phyloP scores from a whole-genome alignment of 2,329 filamentous ascomycete genomes.

The Esteya vermicola region DNA sequence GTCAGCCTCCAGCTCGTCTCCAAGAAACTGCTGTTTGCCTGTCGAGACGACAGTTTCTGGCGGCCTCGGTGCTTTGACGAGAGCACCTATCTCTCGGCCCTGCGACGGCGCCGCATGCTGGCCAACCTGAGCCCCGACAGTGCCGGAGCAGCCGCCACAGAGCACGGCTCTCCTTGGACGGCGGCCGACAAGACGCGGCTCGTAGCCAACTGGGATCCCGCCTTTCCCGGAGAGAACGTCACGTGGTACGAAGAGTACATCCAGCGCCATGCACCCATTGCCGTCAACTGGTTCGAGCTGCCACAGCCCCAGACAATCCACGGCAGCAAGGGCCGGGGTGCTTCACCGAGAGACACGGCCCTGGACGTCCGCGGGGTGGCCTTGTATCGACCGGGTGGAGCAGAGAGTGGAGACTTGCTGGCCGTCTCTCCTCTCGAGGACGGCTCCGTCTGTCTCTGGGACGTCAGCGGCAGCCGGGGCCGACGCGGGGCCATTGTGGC shows the following conservation, averaged over 20 bases:
- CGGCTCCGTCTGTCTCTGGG: constrained; percentile 79
- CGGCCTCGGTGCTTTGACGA: constrained; percentile 57
- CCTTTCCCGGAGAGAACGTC: constrained; percentile 54
- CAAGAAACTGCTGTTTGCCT: constrained; percentile 48
- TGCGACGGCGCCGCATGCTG: constrained; percentile 16
- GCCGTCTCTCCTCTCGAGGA: constrained; percentile 72
- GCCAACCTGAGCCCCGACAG: constrained; percentile 19
- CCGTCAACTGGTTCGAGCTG: constrained; percentile 62
- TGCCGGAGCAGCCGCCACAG: too few relatives aligned
- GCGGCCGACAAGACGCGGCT: constrained; percentile 43
- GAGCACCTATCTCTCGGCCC: constrained; percentile 50
- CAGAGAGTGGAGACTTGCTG: constrained; percentile 35
- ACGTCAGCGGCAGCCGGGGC: constrained; percentile 43
- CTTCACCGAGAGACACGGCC: constrained; percentile 20
- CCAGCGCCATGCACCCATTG: constrained; percentile 62
- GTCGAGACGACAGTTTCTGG: constrained; percentile 67
- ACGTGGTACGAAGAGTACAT: constrained; percentile 87
- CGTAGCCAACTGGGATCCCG: constrained; percentile 72
- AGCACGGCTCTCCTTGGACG: too few relatives aligned
- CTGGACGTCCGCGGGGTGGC: constrained; percentile 63
- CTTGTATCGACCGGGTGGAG: constrained; percentile 41
- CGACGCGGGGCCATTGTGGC: constrained; percentile 49
- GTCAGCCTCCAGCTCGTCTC: constrained; percentile 57
- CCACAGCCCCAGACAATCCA: constrained; percentile 26
- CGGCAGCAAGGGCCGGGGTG: too few relatives aligned